phyloP scores from a whole-genome alignment of 176 grass and related monocot genomes.

The Oryza rufipogon region DNA sequence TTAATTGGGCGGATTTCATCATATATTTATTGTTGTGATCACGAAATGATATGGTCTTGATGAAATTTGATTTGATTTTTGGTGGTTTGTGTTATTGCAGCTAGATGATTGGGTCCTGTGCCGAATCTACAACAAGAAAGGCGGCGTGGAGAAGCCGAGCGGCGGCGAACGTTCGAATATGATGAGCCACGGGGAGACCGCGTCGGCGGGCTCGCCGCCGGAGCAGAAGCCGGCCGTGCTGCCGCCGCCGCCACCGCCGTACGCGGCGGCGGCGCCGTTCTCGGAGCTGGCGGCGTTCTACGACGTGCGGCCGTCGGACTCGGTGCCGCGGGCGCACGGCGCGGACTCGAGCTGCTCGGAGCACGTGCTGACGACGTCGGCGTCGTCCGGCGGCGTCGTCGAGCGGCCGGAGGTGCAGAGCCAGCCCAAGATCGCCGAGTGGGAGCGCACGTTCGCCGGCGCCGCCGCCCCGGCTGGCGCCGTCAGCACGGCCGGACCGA shows the following conservation, averaged over 20 bases:
- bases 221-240: constrained; percentile 54
- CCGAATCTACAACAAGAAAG: constrained; percentile 86
- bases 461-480: not conserved
- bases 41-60: not conserved
- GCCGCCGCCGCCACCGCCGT: not conserved
- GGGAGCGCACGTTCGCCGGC: constrained; percentile 53
- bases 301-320: constrained; percentile 61
- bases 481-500: constrained; percentile 24
- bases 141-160: constrained; percentile 27
- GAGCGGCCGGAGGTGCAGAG: constrained; percentile 75
- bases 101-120: constrained; percentile 84
- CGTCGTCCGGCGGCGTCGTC: constrained; percentile 34
- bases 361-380: constrained; percentile 49
- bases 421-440: constrained; percentile 58
- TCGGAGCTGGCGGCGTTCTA: constrained; percentile 51
- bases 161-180: not conserved
- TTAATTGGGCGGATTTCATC: not conserved
- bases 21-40: not conserved
- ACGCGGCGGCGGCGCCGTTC: constrained; percentile 43
- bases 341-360: constrained; percentile 74
- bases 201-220: constrained; percentile 36
- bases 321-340: constrained; percentile 55
- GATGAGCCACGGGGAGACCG: not conserved
- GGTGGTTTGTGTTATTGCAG: constrained; percentile 17
- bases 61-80: not conserved